Conservation (phyloP, 2,329 filamentous ascomycete genomes). For the Aspergillus carbonarius region DNA sequence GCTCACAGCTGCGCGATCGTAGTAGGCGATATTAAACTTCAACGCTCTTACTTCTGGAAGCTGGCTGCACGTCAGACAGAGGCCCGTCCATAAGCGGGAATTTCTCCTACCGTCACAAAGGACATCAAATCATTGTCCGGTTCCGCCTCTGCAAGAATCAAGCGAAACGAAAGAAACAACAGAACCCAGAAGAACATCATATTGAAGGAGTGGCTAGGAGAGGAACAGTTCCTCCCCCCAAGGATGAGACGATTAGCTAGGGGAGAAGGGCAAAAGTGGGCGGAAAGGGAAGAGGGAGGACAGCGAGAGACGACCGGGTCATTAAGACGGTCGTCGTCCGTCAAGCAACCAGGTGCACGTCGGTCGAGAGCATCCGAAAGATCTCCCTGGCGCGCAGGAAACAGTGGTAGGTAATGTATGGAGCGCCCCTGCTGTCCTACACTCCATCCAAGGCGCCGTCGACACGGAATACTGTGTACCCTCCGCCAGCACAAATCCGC, state of each 20-base stretch:
- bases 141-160: slow-evolving; percentile 23
- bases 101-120: slow-evolving; percentile 31
- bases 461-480: background rate
- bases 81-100: background rate
- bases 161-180: slow-evolving; percentile 25
- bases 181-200: slow-evolving; percentile 28
- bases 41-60: slow-evolving; percentile 26
- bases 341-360: background rate
- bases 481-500: slow-evolving; percentile 3
- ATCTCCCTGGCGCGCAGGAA: background rate
- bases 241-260: slow-evolving; percentile 5
- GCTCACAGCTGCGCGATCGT: slow-evolving; percentile 27
- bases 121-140: slow-evolving; percentile 35
- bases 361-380: background rate
- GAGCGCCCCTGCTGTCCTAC: background rate
- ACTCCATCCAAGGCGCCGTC: background rate
- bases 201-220: slow-evolving; percentile 31
- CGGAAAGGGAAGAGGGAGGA: background rate
- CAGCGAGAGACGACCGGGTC: background rate
- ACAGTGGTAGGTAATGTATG: background rate
- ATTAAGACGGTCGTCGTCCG: slow-evolving; percentile 11
- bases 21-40: slow-evolving; percentile 29
- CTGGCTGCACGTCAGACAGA: slow-evolving; percentile 14
- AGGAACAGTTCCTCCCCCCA: slow-evolving; percentile 17
- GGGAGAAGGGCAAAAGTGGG: slow-evolving; percentile 1